Base-by-base conservation (phyloP, 805 yeast species). In the Teunomyces barrocoloradensis region DNA sequence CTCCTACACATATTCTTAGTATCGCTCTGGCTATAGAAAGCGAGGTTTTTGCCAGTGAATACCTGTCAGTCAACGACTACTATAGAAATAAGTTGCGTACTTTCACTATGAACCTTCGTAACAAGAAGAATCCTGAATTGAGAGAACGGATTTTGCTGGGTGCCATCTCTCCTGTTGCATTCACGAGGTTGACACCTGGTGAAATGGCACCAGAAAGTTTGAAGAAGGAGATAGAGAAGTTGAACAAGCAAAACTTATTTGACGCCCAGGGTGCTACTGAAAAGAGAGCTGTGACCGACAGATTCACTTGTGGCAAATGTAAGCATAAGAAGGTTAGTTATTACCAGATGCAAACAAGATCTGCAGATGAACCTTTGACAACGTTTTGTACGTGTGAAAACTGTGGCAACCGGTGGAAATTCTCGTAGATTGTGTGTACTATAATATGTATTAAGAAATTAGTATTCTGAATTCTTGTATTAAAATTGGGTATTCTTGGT, bases 401-500 rank as follows among this genome's bases (percentile, higher is more conserved):
- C 55, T 94, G 99, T 74, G 98, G 98, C 53, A 89, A 94, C 63
- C 81, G 98, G 68, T 94, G 99, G 99, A 94, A 94, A 69, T 94
- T 94, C 64, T 87, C 96, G 28, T 91, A 65, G 42, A 29, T 13
- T 12, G 5, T 36, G 27, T 27, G 36, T 30, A 23, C 28, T 37
- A 23, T 23, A 37, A 23, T 37, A 37, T 37, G 29, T 37, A 37
- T 37, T 37, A 37, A 37, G 23, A 20, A 25, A 37, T 37, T 21
- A n/a, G 17, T 37, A 21, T 23, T 37, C 32, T 17, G n/a, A 7
- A 6, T 23, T 6, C 12, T 21, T 6, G 20, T 29, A 29, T 46
- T 50, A 58, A 46, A 42, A 50, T 38, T 52, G 40, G 37, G 50
- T 49, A 49, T 71, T 66, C 53, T 71, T 71, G 45, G 79, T 69